Evolutionary conservation across 1,284 basidiomycete genomes (phyloP).

Genomic region (Anthracocystis setariae): DNA sequence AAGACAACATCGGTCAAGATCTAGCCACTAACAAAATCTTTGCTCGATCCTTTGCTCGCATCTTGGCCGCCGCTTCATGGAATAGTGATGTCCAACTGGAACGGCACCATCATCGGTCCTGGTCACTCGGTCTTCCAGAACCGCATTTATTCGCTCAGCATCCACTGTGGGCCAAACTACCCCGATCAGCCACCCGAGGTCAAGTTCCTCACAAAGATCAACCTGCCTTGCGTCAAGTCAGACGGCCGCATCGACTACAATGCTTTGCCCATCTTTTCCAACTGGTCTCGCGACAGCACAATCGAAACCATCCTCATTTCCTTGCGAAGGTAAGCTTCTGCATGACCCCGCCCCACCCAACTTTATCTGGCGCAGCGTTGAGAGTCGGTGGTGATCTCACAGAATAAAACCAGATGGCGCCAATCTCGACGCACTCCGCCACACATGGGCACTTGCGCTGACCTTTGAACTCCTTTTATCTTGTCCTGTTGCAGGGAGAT

Average conservation of each 20-base stretch:
- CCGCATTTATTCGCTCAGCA: constrained; percentile 94
- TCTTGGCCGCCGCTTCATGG: not conserved
- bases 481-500: constrained; percentile 78
- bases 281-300: constrained; percentile 65
- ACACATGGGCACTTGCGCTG: not conserved
- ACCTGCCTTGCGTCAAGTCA: constrained; percentile 88
- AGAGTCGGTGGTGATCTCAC: not conserved
- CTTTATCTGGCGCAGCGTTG: constrained; percentile 16
- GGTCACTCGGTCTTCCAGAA: constrained; percentile 95
- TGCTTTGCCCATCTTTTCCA: constrained; percentile 57
- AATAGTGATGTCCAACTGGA: constrained; percentile 89
- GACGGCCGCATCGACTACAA: constrained; percentile 73
- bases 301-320: constrained; percentile 65
- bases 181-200: constrained; percentile 83
- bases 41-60: not conserved
- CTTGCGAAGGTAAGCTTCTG: constrained; percentile 60
- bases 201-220: constrained; percentile 87
- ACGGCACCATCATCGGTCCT: constrained; percentile 97
- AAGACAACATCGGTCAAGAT: too few relatives aligned
- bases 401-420: not conserved
- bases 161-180: constrained; percentile 83
- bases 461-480: not conserved
- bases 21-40: not conserved
- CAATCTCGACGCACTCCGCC: constrained; percentile 1
- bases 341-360: constrained; percentile 10